These are phyloP conservation scores for Aspergillus taichungensis DNA, from an alignment of 495 filamentous ascomycete genomes.

Conservation along the genomic window DNA sequence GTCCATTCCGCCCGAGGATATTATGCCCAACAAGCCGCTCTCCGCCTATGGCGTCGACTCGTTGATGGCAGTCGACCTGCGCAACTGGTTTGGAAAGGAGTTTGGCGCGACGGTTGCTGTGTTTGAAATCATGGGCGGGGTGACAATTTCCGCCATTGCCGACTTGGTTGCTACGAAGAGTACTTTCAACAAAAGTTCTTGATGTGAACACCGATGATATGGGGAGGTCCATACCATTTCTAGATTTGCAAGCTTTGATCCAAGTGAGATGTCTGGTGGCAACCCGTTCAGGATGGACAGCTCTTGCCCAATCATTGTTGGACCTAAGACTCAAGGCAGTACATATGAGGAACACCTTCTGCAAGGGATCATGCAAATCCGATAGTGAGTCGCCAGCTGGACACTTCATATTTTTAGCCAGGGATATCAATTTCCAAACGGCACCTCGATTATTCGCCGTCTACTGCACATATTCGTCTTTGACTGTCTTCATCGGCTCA, in stretches of 20 bases:
- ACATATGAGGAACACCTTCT: no score
- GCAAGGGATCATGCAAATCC: no score
- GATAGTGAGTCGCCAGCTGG: no score
- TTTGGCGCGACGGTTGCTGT: constrained; percentile 27
- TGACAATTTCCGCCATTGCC: not conserved
- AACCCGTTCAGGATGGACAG: no score
- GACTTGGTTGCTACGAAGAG: constrained; percentile 4
- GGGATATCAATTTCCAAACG: not conserved
- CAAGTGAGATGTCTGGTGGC: no score
- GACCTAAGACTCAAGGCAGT: no score
- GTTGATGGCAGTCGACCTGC: constrained; percentile 45
- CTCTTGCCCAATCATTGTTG: no score
- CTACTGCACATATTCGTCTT: not conserved
- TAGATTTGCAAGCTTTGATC: no score
- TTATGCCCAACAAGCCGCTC: constrained; percentile 16
- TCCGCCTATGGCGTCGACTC: constrained; percentile 42
- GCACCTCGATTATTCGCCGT: not conserved
- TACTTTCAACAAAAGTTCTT: not conserved
- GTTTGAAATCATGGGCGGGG: constrained; percentile 31
- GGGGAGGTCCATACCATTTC: no score
- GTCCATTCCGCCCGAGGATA: constrained; percentile 9
- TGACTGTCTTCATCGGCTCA: not conserved
- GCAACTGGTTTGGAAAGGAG: constrained; percentile 40
- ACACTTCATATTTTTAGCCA: no score
- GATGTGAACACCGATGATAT: not conserved